Conservation (phyloP, 768 basidiomycete species). For the Lactarius vividus region DNA sequence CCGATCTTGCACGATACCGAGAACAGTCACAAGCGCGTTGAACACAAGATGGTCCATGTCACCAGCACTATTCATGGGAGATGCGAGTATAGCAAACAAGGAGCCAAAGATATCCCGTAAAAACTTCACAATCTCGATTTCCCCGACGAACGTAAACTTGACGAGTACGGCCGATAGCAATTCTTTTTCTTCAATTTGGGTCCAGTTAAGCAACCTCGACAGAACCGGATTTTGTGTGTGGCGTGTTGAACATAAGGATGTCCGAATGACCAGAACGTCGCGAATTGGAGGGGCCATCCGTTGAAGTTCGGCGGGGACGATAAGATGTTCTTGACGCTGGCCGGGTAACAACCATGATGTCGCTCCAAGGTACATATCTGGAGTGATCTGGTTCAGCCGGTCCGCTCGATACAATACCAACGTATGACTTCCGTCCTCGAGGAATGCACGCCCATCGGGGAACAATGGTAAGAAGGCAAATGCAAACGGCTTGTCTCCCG, state of each 20-base stretch:
- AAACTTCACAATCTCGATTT: slow-evolving; percentile 94
- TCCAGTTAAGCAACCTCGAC: slow-evolving; percentile 79
- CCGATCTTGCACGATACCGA: slow-evolving; percentile 90
- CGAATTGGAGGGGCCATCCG: slow-evolving; percentile 65
- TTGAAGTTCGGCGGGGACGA: slow-evolving; percentile 57
- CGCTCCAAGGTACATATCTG: slow-evolving; percentile 70
- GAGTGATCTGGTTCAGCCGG: slow-evolving; percentile 55
- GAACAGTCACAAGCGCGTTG: slow-evolving; percentile 85
- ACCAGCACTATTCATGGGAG: slow-evolving; percentile 65
- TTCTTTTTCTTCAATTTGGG: slow-evolving; percentile 60
- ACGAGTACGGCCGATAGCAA: slow-evolving; percentile 67
- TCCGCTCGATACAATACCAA: slow-evolving; percentile 84
- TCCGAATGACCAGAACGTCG: slow-evolving; percentile 79
- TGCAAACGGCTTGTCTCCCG: slow-evolving; percentile 76
- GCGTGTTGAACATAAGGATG: slow-evolving; percentile 88
- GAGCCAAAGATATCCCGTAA: slow-evolving; percentile 89
- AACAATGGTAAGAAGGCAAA: slow-evolving; percentile 91
- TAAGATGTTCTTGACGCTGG: slow-evolving; percentile 58
- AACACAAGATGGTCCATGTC: slow-evolving; percentile 87
- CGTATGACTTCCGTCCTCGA: slow-evolving; percentile 87
- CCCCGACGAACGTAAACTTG: slow-evolving; percentile 89
- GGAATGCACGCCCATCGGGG: slow-evolving; percentile 68
- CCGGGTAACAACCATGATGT: slow-evolving; percentile 58
- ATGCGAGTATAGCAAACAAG: slow-evolving; percentile 84
- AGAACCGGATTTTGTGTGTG: slow-evolving; percentile 90